These are phyloP conservation scores for Grosmannia penicillata DNA, from an alignment of 2,329 filamentous ascomycete genomes.

Conservation along the genomic window DNA sequence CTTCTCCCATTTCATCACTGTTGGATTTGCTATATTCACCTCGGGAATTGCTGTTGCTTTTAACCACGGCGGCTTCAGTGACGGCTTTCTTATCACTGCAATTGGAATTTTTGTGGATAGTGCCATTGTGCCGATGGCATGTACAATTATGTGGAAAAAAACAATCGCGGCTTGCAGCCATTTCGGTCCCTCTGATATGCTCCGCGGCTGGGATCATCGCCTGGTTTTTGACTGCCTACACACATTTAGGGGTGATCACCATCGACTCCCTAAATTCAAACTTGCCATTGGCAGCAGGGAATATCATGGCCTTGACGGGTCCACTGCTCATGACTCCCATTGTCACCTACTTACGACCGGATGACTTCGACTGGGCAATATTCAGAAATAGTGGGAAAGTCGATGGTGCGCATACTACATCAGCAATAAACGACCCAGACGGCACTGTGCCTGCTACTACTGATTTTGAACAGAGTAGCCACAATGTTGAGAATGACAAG, in stretches of 20 bases:
- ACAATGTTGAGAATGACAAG: neutral
- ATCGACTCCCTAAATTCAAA: constrained; percentile 67
- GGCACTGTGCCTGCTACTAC: neutral
- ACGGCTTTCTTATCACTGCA: constrained; percentile 60
- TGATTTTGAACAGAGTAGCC: neutral
- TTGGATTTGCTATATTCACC: constrained; percentile 57
- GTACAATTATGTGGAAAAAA: constrained; percentile 69
- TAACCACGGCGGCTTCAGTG: constrained; percentile 57
- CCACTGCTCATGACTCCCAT: constrained; percentile 61
- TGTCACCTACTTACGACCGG: constrained; percentile 51
- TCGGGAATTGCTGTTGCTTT: constrained; percentile 64
- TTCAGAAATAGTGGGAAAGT: too few relatives aligned
- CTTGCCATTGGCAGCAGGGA: constrained; percentile 78
- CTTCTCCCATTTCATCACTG: constrained; percentile 60
- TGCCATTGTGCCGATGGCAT: constrained; percentile 66
- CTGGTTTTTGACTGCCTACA: constrained; percentile 64
- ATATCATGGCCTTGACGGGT: constrained; percentile 65
- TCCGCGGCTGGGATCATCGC: constrained; percentile 53
- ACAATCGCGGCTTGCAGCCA: constrained; percentile 58
- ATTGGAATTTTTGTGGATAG: constrained; percentile 85
- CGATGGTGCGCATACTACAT: too few relatives aligned
- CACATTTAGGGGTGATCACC: constrained; percentile 49
- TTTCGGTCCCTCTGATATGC: constrained; percentile 52
- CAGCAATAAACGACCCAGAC: too few relatives aligned
- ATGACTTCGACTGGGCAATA: constrained; percentile 72